Base-by-base conservation (phyloP, 2,329 filamentous ascomycete species). In the Lasiodiplodia citricola region DNA sequence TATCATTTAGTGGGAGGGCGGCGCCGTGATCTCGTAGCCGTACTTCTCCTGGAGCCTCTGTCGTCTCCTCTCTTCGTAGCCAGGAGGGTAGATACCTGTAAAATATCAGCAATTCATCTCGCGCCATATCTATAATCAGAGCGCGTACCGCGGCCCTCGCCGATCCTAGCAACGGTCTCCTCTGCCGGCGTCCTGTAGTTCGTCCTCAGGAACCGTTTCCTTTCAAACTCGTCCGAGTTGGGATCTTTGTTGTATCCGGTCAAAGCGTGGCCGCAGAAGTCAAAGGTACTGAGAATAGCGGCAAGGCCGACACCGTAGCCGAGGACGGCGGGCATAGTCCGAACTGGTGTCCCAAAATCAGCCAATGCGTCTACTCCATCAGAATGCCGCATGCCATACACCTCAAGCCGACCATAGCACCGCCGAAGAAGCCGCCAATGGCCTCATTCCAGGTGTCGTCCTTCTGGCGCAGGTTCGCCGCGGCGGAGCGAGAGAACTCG, bases 11-110 rank as follows among this genome's bases (percentile, higher is more conserved):
- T 66, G 69, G 25, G 63, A 21, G 10, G 69, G 25, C n/a, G 69
- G 69, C 21, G 71, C 75, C 72, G 66, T 75, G 44, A 97, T 90
- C 73, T 97, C 93, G 76, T 96, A 88, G 69, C 94, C 93, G 77
- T 97, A 97, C 80, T 90, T 92, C 82, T 93, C 90, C 87, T 92
- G 90, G 80, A 97, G 87, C 74, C 92, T 87, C 83, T 94, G 86
- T 73, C 89, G 88, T 80, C 94, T 90, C 80, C 94, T 87, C 85
- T 97, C 92, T 74, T 92, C 91, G 78, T 96, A 97, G 64, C 93
- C 93, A 18, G 92, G 90, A 51, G 88, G 91, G 74, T 90, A 87
- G 75, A 97, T 93, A 67, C 92, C 94, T 97, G 74, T 8, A 66
- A 37, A 54, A 11, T 31, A 72, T 71, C 47, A 70, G 64, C 56